These are phyloP conservation scores for Trichosanthes truncata DNA, from an alignment of 306 rosid genomes.

Conservation along the genomic window DNA sequence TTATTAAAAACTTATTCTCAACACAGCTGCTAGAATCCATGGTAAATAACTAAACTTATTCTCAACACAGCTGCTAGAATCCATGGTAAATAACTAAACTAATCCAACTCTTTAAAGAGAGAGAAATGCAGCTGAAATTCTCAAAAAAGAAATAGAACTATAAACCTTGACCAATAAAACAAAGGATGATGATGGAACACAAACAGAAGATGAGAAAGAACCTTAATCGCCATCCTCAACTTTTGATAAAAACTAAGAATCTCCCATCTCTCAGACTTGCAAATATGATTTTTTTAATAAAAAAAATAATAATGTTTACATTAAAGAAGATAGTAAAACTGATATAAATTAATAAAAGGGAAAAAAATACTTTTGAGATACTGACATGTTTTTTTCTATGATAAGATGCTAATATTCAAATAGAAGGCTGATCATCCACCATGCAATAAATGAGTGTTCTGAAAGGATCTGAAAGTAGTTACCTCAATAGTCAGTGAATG, in stretches of 20 bases:
- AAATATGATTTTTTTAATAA: neutral
- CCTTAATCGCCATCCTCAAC: neutral
- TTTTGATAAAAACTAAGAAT: neutral
- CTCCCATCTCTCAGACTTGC: neutral
- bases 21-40: neutral
- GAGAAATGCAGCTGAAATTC: too few relatives aligned
- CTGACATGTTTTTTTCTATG: neutral
- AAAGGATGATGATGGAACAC: neutral
- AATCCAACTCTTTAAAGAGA: neutral
- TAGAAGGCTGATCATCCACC: neutral
- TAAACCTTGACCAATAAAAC: neutral
- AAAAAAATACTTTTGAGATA: neutral
- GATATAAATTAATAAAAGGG: neutral
- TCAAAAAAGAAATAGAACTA: neutral
- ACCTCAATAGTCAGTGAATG: constrained; percentile 45
- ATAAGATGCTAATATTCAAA: neutral
- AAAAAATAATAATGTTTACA: neutral
- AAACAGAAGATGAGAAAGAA: neutral
- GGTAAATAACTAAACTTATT: neutral
- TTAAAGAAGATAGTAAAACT: neutral
- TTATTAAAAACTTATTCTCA: neutral
- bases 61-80: neutral
- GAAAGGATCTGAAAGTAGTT: constrained; percentile 8
- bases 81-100: neutral
- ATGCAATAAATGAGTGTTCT: neutral